Evolutionary conservation across 768 basidiomycete species (phyloP), one percentile per base, ranked within the genome.

Genomic region (Sistotremastrum niveocremeum): DNA sequence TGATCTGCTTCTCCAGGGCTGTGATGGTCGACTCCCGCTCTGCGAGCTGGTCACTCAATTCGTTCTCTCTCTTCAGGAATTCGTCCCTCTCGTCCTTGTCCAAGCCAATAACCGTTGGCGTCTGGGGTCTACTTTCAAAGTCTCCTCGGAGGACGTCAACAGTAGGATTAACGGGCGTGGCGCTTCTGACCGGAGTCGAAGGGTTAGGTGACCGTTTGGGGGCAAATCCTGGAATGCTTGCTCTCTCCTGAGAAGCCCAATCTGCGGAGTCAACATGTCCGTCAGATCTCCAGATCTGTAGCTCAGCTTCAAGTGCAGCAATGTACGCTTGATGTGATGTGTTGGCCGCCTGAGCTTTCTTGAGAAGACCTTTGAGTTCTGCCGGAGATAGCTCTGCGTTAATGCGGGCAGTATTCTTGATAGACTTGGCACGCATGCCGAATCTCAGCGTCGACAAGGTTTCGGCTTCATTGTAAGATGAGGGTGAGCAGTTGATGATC

Each of bases 351-450:
- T 93, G 82, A 1, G 94, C 85, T 65, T 94, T 95, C 56, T 80
- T 78, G 50, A 99, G 71, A 34, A 95, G 70, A 7, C 77, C 80
- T 62, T 98, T 99, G 67, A 99, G 84, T 58, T 99, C 95, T 42
- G 91, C 70, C 2, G 95, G 94, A 2, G 94, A 88, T 44, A 99
- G 75, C 63, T 99, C 95, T 45, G 91, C 90, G 62, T 99, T 99
- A 67, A 99, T 88, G 40, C 95, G 85, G 50, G 95, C 95, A 50
- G 86, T 88, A 65, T 99, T 99, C 86, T 98, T 98, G 78, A 99
- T 99, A n/a, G 88, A 87, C 66, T 99, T 99, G n/a, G 95, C 94
- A 52, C 95, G 88, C 61, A 98, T 98, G 71, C 95, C 95, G 62
- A 99, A 99, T 29, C 95, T 84, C n/a, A 99, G 77, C 3, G 95